Base-by-base conservation (phyloP, 306 rosid genomes). In the Inga leiocalycina region DNA sequence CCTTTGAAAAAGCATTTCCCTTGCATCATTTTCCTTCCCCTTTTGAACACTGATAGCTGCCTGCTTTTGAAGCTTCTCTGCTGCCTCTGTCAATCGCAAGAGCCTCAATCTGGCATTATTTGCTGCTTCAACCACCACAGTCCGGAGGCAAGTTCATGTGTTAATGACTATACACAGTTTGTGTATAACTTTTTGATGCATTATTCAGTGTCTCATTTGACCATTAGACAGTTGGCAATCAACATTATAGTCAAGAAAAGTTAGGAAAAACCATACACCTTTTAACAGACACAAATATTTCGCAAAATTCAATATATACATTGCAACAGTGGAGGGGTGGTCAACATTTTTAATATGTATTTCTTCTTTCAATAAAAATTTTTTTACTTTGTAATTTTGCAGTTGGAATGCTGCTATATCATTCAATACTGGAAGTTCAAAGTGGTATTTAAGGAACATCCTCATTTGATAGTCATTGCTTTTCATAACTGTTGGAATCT, bases 11-110 rank as follows among this genome's bases (percentile, higher is more conserved):
- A 96, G 97, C 15, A 86, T 80, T 37, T 93, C 97, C 87, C 97
- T 91, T 8, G 97, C 97, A 56, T 88, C 92, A 79, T 88, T 80
- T 80, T 96, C 99, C 81, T 89, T 89, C 86, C 98, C 97, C 44
- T 80, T 89, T 46, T 80, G 94, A 76, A 92, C 87, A 68, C 82
- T 90, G 72, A 89, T 65, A 68, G 97, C 93, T 46, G 99, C 99
- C 86, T 94, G 97, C 71, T 88, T 89, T 82, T 85, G 83, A 73
- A 96, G 93, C 81, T 96, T 93, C 88, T 96, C 97, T n/a, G 99
- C 99, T 48, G 98, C 93, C 83, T 93, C 98, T 44, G 99, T 93
- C 83, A 96, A 87, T 20, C 98, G 91, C 78, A 93, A 76, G 52
- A 96, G 92, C 88, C 97, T 94, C 79, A 83, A 62, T 79, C 99